Evolutionary conservation across 352 stramenopile species (phyloP).

Genomic region (Phytophthora chlamydospora): DNA sequence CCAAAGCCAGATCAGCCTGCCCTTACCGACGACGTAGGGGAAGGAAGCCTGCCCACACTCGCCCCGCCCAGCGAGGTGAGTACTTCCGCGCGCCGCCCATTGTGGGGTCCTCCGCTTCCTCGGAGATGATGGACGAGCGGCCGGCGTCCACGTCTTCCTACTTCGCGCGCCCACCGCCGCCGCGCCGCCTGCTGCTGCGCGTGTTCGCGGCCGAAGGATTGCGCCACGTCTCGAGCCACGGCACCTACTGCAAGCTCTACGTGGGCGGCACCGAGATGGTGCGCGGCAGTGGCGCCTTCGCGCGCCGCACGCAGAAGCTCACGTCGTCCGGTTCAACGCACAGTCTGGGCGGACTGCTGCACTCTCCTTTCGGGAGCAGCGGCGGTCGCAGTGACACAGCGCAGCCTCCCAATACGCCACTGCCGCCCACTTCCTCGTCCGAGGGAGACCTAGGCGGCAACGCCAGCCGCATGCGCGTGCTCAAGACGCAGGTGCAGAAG

Average conservation of each 20-base stretch:
- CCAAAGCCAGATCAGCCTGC: constrained; percentile 37
- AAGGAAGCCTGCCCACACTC: constrained; percentile 26
- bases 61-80: constrained; percentile 14
- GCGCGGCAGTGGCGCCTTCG: constrained; percentile 42
- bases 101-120: constrained; percentile 24
- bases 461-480: constrained; percentile 37
- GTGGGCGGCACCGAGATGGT: constrained; percentile 62
- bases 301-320: constrained; percentile 42
- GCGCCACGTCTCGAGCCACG: constrained; percentile 67
- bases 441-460: constrained; percentile 21
- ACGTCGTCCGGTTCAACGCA: constrained; percentile 31
- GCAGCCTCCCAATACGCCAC: constrained; percentile 10
- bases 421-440: constrained; percentile 24
- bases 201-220: constrained; percentile 69
- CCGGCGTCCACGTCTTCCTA: constrained; percentile 46
- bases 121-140: constrained; percentile 36
- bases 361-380: constrained; percentile 24
- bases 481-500: constrained; percentile 78
- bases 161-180: constrained; percentile 24
- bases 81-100: constrained; percentile 7
- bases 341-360: constrained; percentile 28
- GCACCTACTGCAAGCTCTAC: constrained; percentile 78
- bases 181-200: constrained; percentile 61
- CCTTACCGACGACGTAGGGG: constrained; percentile 2
- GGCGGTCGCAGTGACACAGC: constrained; percentile 17